Base-by-base conservation (phyloP, 495 filamentous ascomycete genomes). In the Rhizodiscina lignyota region DNA sequence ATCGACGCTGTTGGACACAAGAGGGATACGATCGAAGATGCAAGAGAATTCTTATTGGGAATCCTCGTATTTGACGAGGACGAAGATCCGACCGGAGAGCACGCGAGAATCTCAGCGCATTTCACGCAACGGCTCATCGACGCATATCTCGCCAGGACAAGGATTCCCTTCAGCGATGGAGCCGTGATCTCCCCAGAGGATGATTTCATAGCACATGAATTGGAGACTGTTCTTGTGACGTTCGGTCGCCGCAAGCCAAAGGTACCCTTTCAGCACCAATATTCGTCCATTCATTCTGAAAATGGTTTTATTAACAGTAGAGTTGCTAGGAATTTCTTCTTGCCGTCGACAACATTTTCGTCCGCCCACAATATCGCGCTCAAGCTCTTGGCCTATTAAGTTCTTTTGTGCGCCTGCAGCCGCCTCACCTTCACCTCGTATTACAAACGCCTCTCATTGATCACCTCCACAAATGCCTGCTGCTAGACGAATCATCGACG, bases 381-480 rank as follows among this genome's bases (percentile, higher is more conserved):
- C 62, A 65, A 39, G 62, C 63, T 12, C 47, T 81, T 28, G 64
- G 60, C 11, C 59, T 84, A 1, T 53, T 83, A 8, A 68, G 64
- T 39, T 62, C 67, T 11, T 84, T 79, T 45, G 60, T 84, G 18
- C 65, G 67, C 30, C 62, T 69, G 36, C 68, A 77, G 39, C 75
- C 77, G 18, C 79, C 79, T 23, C 79, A 81, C 57, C 60, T 84
- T 0, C 64, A 84, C 48, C 63, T 75, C 26, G 65, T 82, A 23
- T 47, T 75, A 1, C 61, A 79, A 37, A 83, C 77, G 5, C 64
- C 69, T 1, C 51, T 84, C 12, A 69, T 83, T 36, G 62, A 64
- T 32, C 69, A 74, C 48, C 60, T 84, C 4, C 59, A 82, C 22
- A 67, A 67, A 48, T 82, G 74, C 36, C 58, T 84, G 4, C 71